Evolutionary conservation across 2,329 filamentous ascomycete species (phyloP), one percentile per base, ranked within the genome.

Genomic region (Tolypocladium cylindrosporum): DNA sequence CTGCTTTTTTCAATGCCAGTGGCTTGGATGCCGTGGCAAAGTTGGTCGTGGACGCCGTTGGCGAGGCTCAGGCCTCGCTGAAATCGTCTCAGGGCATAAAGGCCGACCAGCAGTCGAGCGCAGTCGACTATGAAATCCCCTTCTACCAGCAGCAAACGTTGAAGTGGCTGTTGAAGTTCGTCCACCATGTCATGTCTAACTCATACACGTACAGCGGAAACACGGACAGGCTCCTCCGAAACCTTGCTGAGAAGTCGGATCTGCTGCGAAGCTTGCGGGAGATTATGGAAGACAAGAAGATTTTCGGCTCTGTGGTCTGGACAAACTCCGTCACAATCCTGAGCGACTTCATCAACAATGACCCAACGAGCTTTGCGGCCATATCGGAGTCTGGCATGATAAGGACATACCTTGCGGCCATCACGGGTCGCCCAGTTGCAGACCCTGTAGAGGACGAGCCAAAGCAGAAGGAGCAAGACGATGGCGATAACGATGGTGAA

Each of bases 261-360:
- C 79, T 99, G 52, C 79, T 99, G 52, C 82, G 79, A 27, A 90
- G 89, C 58, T 79, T 99, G 55, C 86, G 90, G 57, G 81, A 86
- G 42, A 90, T 99, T 52, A 88, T 97, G 62, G 85, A 88, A 62
- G 88, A 96, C 66, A 87, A 89, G 42, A 79, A 79, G 56, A 79
- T 86, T 42, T 99, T 92, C 69, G 94, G 94, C 14, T 94, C 93
- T 2, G 88, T 94, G 59, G 91, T 97, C 6, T 99, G 94, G 94
- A 96, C 91, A 54, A 92, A 92, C 69, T 89, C 91, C 8, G 90
- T 96, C 61, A 92, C 88, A 57, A 93, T 97, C 58, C 78, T 99
- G 55, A 94, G 90, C 68, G 93, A 91, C 65, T 99, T 99, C 72
- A 96, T 99, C 66, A 95, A 99, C 74, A 97, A 97, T 68, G 94